Conservation (phyloP, 2,329 filamentous ascomycete species). For the Pseudonectria foliicola region DNA sequence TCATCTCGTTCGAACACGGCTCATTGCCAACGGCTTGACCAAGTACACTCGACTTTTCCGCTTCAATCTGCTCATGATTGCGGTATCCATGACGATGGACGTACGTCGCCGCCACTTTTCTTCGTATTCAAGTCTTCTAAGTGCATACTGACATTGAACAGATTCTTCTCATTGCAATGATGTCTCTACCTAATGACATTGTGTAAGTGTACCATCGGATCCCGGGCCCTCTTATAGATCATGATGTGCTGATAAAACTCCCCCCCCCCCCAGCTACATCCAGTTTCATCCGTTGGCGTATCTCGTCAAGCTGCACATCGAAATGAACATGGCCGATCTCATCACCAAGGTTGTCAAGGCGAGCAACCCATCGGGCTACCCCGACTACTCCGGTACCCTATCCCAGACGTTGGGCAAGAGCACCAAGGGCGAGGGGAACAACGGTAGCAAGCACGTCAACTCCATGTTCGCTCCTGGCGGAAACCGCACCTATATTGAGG, state of each 20-base stretch:
- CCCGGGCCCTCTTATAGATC: constrained; percentile 11
- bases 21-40: constrained; percentile 40
- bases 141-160: constrained; percentile 1
- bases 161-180: constrained; percentile 23
- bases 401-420: constrained; percentile 14
- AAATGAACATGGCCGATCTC: constrained; percentile 46
- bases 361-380: constrained; percentile 14
- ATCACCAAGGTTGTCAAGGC: constrained; percentile 33
- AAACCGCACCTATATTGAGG: constrained; percentile 18
- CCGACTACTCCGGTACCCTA: constrained; percentile 17
- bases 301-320: constrained; percentile 46
- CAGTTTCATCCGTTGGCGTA: constrained; percentile 47
- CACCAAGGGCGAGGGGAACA: constrained; percentile 1
- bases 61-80: constrained; percentile 25
- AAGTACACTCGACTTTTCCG: constrained; percentile 41
- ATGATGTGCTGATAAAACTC: constrained; percentile 1
- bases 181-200: constrained; percentile 23
- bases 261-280: constrained; percentile 23
- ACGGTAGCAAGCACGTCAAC: constrained; percentile 5
- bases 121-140: accelerated
- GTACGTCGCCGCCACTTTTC: constrained; percentile 3
- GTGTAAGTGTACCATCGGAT: constrained; percentile 16
- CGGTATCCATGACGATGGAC: constrained; percentile 24
- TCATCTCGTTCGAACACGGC: constrained; percentile 34
- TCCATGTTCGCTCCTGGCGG: constrained; percentile 16